Evolutionary conservation across 2,329 filamentous ascomycete species (phyloP), one percentile per base, ranked within the genome.

Genomic region (Sclerotinia nivalis): DNA sequence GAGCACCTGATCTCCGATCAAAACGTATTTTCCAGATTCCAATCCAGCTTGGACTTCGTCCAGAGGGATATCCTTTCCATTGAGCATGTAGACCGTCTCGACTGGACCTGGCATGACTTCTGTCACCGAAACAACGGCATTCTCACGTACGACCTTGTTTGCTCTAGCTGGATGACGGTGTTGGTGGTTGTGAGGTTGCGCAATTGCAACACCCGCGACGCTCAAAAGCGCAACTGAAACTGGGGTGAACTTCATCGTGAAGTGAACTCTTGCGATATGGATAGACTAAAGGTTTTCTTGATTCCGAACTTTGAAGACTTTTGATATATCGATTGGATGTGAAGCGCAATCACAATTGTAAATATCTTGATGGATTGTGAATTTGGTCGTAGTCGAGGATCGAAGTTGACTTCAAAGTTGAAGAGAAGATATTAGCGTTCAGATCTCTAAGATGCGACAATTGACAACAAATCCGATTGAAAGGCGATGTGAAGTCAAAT

Each of bases 41-140:
- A 98, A 85, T 73, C 93, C 93, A 69, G 87, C 79, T 81, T 90
- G 85, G 68, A 93, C 93, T 71, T 93, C 86, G 0, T 86, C 80
- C 71, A 86, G 81, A 67, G 84, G 83, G 74, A 97, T 85, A 9
- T 61, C 28, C 77, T 88, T 75, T 71, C 89, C 90, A 71, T 91
- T 87, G 68, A 94, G 83, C 68, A 90, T 85, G 81, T 94, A 97
- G 69, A 90, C 86, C 69, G 89, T 87, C 74, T 89, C 86, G 66
- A 88, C 89, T 45, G 89, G 85, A 55, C 85, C 87, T 54, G 85
- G 82, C 69, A 86, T 82, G 62, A 83, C 81, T 49, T 82, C 79
- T 22, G 81, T 80, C 40, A 76, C 80, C 1, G 71, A 58, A 18
- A 71, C 70, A 25, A 60, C 59, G 59, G 73, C 72, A 50, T 83